Base-by-base conservation (phyloP, 129 eudicot genomes). In the Pseudognaphalium luteoalbum region DNA sequence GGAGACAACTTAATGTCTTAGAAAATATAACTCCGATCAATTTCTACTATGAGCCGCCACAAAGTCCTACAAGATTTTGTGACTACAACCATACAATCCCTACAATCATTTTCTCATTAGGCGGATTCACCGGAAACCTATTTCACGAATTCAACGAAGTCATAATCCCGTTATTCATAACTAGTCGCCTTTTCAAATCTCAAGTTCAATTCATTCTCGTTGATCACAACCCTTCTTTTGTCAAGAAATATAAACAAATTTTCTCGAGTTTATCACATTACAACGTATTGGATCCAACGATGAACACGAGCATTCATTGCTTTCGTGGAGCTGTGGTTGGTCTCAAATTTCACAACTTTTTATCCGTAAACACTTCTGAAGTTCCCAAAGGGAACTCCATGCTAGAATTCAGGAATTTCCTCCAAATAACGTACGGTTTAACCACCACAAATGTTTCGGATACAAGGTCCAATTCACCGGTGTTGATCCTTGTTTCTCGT, bases 81-180 rank as follows among this genome's bases (percentile, higher is more conserved):
- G 37, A 39, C 32, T 56, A 73, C 74, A 57, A 21, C 41, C 88
- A 89, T 35, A 58, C 74, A 9, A 50, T 81, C 41, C 96, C 96
- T 10, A 88, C 92, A 11, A 29, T 89, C 14, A 22, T 89, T 8
- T 89, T 85, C 81, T 85, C 96, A 0, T 78, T 89, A 17, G 86
- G 86, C 4, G 89, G 88, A 11, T 81, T 81, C 75, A n/a, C 75
- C 0, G 96, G 89, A 57, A 89, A 89, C 86, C 62, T 77, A 19
- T 89, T 89, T 68, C 96, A 89, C 21, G 96, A 87, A 34, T 81
- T 87, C 47, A 85, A 87, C 29, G 96, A 89, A 74, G 67, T 89
- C 32, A 81, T 87, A 47, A 87, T 89, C 81, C 96, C 96, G 10
- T 81, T 89, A 69, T 87, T 75, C 82, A 51, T 89, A 35, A 89